Evolutionary conservation across 768 basidiomycete genomes (phyloP).

Genomic region (Calocybe indica): DNA sequence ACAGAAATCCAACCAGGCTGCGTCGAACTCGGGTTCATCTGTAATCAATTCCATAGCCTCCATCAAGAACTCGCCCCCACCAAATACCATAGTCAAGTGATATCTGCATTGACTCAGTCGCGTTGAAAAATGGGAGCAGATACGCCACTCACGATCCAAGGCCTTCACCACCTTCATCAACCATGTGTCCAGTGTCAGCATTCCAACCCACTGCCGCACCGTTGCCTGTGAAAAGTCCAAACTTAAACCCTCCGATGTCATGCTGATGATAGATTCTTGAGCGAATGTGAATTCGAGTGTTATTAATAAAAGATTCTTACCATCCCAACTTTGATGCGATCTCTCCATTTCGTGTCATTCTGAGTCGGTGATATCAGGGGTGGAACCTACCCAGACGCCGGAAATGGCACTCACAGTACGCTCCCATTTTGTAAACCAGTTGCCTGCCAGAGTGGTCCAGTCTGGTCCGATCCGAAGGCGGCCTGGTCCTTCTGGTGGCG

Average conservation of each 20-base stretch:
- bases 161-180: slow-evolving; percentile 30
- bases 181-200: slow-evolving; percentile 29
- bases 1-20: slow-evolving; percentile 34
- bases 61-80: slow-evolving; percentile 33
- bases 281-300: too few relatives aligned
- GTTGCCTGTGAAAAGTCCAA: slow-evolving; percentile 30
- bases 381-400: neutral
- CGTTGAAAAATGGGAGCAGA: neutral
- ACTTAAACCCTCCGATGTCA: slow-evolving; percentile 31
- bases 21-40: slow-evolving; percentile 31
- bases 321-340: slow-evolving; percentile 30
- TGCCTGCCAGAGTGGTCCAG: slow-evolving; percentile 31
- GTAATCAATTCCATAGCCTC: slow-evolving; percentile 32
- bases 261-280: slow-evolving; percentile 9
- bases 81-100: slow-evolving; percentile 28
- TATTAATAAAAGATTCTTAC: slow-evolving; percentile 10
- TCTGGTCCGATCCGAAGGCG: slow-evolving; percentile 30
- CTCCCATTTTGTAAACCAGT: slow-evolving; percentile 36
- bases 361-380: slow-evolving; percentile 2
- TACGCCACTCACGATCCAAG: slow-evolving; percentile 19
- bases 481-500: slow-evolving; percentile 28
- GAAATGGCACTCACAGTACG: slow-evolving; percentile 20
- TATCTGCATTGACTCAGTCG: slow-evolving; percentile 15
- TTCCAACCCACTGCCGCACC: slow-evolving; percentile 32
- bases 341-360: slow-evolving; percentile 30